These are phyloP conservation scores for Paspalum notatum DNA, from an alignment of 176 grass and related monocot genomes.

Conservation along the genomic window DNA sequence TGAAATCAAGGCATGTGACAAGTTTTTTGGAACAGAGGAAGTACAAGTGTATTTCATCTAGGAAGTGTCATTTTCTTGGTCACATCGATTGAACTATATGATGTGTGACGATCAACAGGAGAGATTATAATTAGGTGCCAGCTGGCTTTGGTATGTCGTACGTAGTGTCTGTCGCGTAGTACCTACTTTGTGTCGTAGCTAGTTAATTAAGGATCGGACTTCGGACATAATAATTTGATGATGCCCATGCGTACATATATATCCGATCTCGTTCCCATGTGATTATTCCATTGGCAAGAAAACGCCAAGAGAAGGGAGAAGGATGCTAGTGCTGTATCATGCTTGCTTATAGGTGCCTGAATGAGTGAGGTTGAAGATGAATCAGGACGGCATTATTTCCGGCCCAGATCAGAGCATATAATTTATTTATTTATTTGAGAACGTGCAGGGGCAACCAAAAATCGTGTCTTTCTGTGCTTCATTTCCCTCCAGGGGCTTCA, in stretches of 20 bases:
- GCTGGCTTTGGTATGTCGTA: background rate
- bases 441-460: no score
- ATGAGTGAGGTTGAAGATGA: no score
- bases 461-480: no score
- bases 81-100: background rate
- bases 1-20: no score
- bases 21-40: no score
- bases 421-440: no score
- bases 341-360: no score
- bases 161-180: no score
- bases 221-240: conserved; percentile 18
- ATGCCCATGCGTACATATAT: background rate
- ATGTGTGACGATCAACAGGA: background rate
- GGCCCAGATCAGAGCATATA: no score
- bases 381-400: no score
- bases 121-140: background rate
- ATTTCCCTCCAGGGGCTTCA: no score
- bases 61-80: conserved; percentile 7
- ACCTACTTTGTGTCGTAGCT: background rate
- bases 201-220: background rate
- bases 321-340: conserved; percentile 5
- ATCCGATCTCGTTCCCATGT: no score
- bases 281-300: conserved; percentile 30
- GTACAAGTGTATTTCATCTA: background rate
- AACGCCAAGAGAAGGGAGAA: conserved; percentile 39